Evolutionary conservation across 768 basidiomycete genomes (phyloP), one percentile per base, ranked within the genome.

Genomic region (Crassisporium funariophilum): DNA sequence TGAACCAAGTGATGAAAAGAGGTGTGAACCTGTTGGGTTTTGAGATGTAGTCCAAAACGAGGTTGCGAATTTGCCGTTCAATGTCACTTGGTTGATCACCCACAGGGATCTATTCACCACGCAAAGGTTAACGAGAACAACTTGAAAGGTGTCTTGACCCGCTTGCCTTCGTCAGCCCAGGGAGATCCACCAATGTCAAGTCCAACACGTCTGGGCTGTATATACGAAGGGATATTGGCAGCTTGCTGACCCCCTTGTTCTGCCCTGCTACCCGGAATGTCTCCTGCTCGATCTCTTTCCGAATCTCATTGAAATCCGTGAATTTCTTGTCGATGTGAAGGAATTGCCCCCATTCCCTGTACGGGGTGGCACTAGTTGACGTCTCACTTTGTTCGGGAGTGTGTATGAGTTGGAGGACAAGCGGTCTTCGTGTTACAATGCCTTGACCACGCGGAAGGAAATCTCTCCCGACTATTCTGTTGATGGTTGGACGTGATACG

Each of bases 11-110:
- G 15, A 34, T 12, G 23, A 46, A 35, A 4, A 21, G 10, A 34
- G 34, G n/a, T 15, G 60, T 79, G 42, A 52, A 94, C 94, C 92
- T 90, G 64, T 98, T 99, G 1, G 94, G 91, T 70, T 95, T 95
- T 41, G 92, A 86, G 59, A 99, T 93, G 61, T 97, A 98, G 51
- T 98, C 97, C 13, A 91, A 63, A n/a, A 99, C 91, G 20, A 99
- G 76, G 57, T 81, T 89, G 48, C 94, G 87, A 54, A 99, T 98
- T 70, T 98, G 97, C 15, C 89, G 78, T 63, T 99, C 95, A 40
- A 99, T 99, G 61, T 99, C 95, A 50, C 93, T 92, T 4, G 95
- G 95, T 67, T 99, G 95, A 66, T 97, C 94, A 10, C 95, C 92
- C 4, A 95, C 93, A 0, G 93, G 93, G 54, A 95, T 92, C 91